Percentiles rank a stretch among this genome's conserved stretches.
Evolutionary conservation across 148 eudicot genomes (phyloP).

Genomic region (Vaccinium darrowii): DNA sequence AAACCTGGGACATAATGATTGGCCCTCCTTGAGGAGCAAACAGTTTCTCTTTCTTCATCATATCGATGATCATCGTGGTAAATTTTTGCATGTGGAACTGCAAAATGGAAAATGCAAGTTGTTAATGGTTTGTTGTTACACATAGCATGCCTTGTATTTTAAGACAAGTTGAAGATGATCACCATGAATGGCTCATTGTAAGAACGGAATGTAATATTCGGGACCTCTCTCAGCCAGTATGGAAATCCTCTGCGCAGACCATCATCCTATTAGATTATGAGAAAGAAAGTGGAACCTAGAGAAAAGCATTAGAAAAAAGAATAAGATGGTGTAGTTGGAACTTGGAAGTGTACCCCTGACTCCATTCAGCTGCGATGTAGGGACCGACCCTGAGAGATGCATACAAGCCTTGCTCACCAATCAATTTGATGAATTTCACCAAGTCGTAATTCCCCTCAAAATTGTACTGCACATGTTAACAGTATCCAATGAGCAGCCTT

Average conservation of each 20-base stretch:
- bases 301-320: neutral
- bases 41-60: constrained; percentile 65
- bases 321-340: neutral
- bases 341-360: constrained; percentile 45
- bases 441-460: constrained; percentile 60
- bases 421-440: constrained; percentile 55
- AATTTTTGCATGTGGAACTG: constrained; percentile 62
- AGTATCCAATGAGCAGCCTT: neutral
- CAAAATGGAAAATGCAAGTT: neutral
- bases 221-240: constrained; percentile 68
- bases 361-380: constrained; percentile 79
- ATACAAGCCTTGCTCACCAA: constrained; percentile 57
- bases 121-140: neutral
- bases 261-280: neutral
- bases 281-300: neutral
- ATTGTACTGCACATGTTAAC: constrained; percentile 42
- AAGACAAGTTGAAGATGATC: constrained; percentile 10
- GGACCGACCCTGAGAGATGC: constrained; percentile 67
- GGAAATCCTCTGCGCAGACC: constrained; percentile 69
- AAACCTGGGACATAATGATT: constrained; percentile 75
- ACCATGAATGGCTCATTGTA: constrained; percentile 75
- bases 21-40: constrained; percentile 92
- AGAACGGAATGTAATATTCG: constrained; percentile 57
- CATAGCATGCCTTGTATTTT: neutral
- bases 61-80: constrained; percentile 36